phyloP scores from a whole-genome alignment of 805 yeast species.

The Monosporozyma unispora region DNA sequence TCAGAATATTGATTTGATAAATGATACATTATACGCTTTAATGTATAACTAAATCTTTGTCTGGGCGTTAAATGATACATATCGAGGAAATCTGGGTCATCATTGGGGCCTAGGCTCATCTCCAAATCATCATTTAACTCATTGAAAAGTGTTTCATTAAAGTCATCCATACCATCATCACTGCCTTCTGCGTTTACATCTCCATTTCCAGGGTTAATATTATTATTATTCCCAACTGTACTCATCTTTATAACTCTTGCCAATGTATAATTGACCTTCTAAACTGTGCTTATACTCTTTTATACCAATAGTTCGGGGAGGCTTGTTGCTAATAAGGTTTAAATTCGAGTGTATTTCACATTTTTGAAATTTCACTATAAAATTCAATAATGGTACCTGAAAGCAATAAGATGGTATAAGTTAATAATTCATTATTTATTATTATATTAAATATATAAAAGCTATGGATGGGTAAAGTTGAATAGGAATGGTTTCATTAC shows the following conservation, averaged over 20 bases:
- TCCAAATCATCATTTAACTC: slow-evolving; percentile 10
- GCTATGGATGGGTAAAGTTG: background rate
- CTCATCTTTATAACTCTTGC: background rate
- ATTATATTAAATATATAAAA: background rate
- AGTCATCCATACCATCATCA: slow-evolving; percentile 2
- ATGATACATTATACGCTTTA: slow-evolving; percentile 10
- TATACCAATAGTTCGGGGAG: background rate
- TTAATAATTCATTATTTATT: no score
- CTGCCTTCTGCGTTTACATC: background rate
- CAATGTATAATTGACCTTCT: background rate
- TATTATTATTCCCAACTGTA: background rate
- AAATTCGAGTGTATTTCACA: background rate
- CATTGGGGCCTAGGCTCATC: slow-evolving; percentile 6
- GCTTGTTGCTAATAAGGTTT: background rate
- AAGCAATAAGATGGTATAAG: no score
- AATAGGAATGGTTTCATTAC: no score
- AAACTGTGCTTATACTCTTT: background rate
- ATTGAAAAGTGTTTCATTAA: slow-evolving; percentile 1
- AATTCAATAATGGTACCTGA: background rate
- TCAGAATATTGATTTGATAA: slow-evolving; percentile 10
- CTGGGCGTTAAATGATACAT: slow-evolving; percentile 27
- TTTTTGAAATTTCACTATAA: background rate
- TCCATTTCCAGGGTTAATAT: background rate
- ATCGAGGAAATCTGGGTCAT: slow-evolving; percentile 27
- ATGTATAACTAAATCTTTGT: slow-evolving; percentile 22